Conservation (phyloP, 2,329 filamentous ascomycete genomes). For the Fusarium poae region DNA sequence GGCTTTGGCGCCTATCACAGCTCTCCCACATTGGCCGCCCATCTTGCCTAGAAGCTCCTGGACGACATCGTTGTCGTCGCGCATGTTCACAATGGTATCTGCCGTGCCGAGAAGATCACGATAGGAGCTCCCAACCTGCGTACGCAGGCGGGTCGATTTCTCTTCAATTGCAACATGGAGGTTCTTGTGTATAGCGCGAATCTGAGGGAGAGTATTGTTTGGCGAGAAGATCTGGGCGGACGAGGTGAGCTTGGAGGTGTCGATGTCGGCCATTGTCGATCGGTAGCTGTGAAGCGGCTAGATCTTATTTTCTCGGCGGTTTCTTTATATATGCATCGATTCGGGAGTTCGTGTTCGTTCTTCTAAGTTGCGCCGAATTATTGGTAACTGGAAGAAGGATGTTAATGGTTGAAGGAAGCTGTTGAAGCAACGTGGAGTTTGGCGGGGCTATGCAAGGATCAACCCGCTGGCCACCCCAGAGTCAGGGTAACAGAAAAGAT, state of each 20-base stretch:
- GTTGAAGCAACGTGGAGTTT: constrained; percentile 48
- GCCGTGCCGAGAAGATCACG: constrained; percentile 91
- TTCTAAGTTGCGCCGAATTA: constrained; percentile 6
- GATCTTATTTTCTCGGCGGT: constrained; percentile 4
- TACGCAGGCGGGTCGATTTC: constrained; percentile 71
- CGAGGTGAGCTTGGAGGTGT: constrained; percentile 62
- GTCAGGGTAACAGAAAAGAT: neutral
- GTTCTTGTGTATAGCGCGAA: constrained; percentile 71
- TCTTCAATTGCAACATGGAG: constrained; percentile 72
- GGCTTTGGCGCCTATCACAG: constrained; percentile 75
- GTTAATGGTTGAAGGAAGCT: constrained; percentile 30
- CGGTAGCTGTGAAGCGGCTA: constrained; percentile 14
- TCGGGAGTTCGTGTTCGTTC: constrained; percentile 6
- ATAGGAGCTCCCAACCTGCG: constrained; percentile 77
- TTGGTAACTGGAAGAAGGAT: constrained; percentile 18
- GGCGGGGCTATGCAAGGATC: constrained; percentile 40
- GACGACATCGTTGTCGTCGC: constrained; percentile 78
- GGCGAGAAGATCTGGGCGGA: constrained; percentile 68
- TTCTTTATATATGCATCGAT: constrained; percentile 27
- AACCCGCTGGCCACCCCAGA: constrained; percentile 4
- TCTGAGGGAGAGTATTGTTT: constrained; percentile 71
- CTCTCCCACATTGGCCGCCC: constrained; percentile 81
- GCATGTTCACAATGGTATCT: constrained; percentile 94
- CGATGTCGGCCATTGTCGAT: constrained; percentile 58
- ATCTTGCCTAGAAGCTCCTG: constrained; percentile 79